These are phyloP conservation scores for Talaromyces funiculosus DNA, from an alignment of 2,329 filamentous ascomycete genomes.

Conservation along the genomic window DNA sequence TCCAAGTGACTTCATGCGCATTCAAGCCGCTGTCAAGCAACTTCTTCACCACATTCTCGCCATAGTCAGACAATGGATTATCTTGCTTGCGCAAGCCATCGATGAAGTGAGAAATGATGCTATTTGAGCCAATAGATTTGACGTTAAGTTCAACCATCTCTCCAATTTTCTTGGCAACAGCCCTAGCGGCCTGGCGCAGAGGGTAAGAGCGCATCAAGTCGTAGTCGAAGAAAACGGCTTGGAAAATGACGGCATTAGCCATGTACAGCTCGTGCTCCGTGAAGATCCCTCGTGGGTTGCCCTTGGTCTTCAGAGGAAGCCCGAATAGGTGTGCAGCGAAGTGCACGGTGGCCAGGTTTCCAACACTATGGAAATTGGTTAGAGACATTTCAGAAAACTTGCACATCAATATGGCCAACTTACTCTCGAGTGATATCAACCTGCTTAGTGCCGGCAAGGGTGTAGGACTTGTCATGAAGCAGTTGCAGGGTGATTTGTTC, in stretches of 20 bases:
- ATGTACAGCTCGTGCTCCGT: conserved; percentile 54
- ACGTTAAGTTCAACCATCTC: conserved; percentile 59
- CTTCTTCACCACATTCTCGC: conserved; percentile 59
- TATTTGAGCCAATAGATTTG: conserved; percentile 53
- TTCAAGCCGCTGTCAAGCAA: conserved; percentile 59
- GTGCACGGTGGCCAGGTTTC: conserved; percentile 51
- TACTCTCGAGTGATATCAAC: conserved; percentile 62
- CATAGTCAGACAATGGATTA: conserved; percentile 57
- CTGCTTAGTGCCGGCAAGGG: conserved; percentile 57
- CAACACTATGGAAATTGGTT: conserved; percentile 28
- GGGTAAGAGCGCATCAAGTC: conserved; percentile 64
- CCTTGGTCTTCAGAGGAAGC: conserved; percentile 51
- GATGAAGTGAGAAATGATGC: conserved; percentile 50
- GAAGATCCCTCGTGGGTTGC: conserved; percentile 48
- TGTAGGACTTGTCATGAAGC: conserved; percentile 60
- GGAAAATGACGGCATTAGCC: conserved; percentile 61
- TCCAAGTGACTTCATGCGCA: conserved; percentile 63
- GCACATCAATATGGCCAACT: conserved; percentile 18
- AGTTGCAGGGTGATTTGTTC: conserved; percentile 56
- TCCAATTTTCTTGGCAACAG: conserved; percentile 56
- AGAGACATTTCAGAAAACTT: not conserved
- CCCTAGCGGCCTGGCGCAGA: conserved; percentile 53
- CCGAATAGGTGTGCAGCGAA: conserved; percentile 52
- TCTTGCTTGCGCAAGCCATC: conserved; percentile 47
- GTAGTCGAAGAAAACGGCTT: conserved; percentile 59